Conservation (phyloP, 176 grass and related monocot genomes). For the Eragrostis curvula region DNA sequence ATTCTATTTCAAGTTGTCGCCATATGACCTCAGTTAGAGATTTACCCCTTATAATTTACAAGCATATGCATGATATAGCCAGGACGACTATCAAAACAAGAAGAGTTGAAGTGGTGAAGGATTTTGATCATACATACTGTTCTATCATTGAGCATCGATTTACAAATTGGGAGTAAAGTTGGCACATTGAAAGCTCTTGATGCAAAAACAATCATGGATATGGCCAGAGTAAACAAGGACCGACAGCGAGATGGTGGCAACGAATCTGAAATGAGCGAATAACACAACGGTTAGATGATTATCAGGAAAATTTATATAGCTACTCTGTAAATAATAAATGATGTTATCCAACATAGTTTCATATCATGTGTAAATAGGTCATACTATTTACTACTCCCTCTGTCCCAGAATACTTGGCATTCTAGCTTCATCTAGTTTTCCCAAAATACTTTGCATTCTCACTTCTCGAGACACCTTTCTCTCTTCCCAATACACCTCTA, state of each 20-base stretch:
- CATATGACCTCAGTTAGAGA: no score
- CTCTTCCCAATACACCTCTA: no score
- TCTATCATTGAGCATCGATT: constrained; percentile 69
- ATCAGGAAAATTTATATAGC: neutral
- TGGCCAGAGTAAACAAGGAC: constrained; percentile 80
- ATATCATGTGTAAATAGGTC: no score
- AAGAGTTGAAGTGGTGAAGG: constrained; percentile 13
- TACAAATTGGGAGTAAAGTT: constrained; percentile 81
- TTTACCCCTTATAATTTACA: neutral
- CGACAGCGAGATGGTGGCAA: constrained; percentile 72
- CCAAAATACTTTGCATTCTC: no score
- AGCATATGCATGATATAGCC: neutral
- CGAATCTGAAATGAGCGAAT: constrained; percentile 52
- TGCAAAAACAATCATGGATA: constrained; percentile 92
- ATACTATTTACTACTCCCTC: constrained; percentile 10
- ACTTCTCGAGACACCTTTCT: no score
- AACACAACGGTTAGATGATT: neutral
- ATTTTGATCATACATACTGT: constrained; percentile 58
- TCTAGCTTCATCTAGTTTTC: no score
- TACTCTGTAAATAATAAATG: no score
- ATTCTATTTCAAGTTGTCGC: no score
- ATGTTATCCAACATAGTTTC: constrained; percentile 23
- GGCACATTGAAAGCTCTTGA: constrained; percentile 80
- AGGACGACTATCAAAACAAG: constrained; percentile 3
- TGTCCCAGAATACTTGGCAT: no score